A percentile compares a stretch with the other conserved stretches of the same genome.
phyloP scores from a whole-genome alignment of 768 basidiomycete genomes.

The Amanita fuliginea region DNA sequence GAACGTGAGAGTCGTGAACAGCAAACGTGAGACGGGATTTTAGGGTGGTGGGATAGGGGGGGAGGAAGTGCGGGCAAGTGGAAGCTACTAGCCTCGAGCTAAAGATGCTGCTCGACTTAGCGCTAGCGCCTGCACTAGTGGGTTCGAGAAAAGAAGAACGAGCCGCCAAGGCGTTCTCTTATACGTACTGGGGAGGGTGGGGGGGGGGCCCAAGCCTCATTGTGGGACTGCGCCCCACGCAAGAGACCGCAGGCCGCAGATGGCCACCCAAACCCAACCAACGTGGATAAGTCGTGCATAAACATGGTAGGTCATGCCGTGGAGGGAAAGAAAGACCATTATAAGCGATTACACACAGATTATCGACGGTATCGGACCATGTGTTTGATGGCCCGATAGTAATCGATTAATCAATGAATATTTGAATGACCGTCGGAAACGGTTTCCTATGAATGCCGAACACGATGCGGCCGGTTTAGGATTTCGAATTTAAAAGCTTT shows the following conservation, averaged over 20 bases:
- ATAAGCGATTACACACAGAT: neutral
- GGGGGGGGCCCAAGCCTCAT: too few relatives aligned
- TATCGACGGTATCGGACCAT: neutral
- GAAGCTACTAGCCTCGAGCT: neutral
- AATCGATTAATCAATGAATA: neutral
- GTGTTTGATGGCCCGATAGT: neutral
- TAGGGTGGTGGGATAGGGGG: neutral
- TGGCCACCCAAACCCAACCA: neutral
- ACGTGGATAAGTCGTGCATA: conserved; percentile 1
- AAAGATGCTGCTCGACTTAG: neutral
- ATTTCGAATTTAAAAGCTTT: too few relatives aligned
- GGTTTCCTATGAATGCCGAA: neutral
- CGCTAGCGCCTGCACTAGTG: neutral
- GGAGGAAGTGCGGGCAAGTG: neutral
- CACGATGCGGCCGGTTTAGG: neutral
- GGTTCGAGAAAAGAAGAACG: neutral
- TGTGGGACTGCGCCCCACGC: neutral
- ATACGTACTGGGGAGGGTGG: too few relatives aligned
- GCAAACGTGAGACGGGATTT: neutral
- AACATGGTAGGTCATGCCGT: neutral
- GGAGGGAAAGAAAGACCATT: neutral
- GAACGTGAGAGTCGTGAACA: neutral
- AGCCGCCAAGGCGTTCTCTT: neutral
- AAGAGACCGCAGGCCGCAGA: neutral
- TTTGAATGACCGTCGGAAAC: neutral